A percentile compares a stretch with the other conserved stretches of the same genome.
Conservation (phyloP, 176 grass and related monocot genomes). For the Rhipidocladum racemiflorum region DNA sequence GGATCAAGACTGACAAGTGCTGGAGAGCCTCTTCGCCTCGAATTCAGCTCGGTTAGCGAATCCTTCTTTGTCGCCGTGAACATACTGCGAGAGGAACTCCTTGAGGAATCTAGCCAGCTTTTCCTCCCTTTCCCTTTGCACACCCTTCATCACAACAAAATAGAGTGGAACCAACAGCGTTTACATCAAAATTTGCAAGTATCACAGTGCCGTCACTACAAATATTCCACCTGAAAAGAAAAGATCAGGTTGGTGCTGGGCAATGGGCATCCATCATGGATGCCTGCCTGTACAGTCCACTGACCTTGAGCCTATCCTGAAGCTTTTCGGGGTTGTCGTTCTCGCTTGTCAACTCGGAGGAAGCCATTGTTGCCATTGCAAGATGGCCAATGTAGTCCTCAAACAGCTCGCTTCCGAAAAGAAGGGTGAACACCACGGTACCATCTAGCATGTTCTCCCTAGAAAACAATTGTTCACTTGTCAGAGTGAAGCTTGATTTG, state of each 20-base stretch:
- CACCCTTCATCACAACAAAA: conserved; percentile 50
- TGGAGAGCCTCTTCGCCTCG: conserved; percentile 78
- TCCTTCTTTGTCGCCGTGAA: conserved; percentile 63
- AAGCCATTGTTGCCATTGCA: conserved; percentile 96
- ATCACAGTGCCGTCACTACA: background rate
- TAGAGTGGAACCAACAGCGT: background rate
- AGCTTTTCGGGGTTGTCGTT: conserved; percentile 73
- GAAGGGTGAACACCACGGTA: conserved; percentile 79
- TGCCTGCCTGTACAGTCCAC: background rate
- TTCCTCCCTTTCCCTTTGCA: conserved; percentile 92
- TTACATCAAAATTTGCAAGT: background rate
- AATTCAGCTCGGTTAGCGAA: conserved; percentile 61
- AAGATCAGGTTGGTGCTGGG: background rate
- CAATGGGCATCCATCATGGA: conserved; percentile 11
- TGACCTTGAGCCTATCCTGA: conserved; percentile 91
- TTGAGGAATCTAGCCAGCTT: conserved; percentile 82
- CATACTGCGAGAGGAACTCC: conserved; percentile 84
- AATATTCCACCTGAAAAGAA: background rate
- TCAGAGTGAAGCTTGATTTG: background rate
- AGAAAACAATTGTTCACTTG: background rate
- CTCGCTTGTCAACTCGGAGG: conserved; percentile 64
- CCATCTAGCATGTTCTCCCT: conserved; percentile 95
- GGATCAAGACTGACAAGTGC: conserved; percentile 53
- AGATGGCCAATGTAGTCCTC: conserved; percentile 92
- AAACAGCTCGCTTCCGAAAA: conserved; percentile 91